Base-by-base conservation (phyloP, 495 filamentous ascomycete species). In the Halenospora varia region DNA sequence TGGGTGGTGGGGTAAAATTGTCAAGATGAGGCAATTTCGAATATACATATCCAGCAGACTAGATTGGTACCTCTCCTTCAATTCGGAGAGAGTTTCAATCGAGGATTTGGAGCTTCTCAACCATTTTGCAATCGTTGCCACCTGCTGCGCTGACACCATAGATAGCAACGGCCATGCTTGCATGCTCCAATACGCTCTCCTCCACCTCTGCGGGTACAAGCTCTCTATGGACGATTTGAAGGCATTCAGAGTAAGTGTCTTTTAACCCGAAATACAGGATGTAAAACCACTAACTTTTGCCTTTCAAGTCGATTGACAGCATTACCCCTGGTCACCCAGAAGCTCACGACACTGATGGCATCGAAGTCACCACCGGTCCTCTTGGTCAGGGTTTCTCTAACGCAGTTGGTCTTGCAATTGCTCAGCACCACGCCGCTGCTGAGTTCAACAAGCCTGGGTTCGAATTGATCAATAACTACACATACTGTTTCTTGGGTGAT, bases 131-230 rank as follows among this genome's bases (percentile, higher is more conserved):
- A 39, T 48, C 10, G 19, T 49, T 49, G 60, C 10, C 50, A 47
- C 46, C 2, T 42, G 3, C 22, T 23, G n/a, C 10, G 24, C 50
- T 62, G 35, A 64, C 29, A 40, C 10, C 22, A 49, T 26, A 48
- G 18, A 64, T 67, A 97, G 93, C 51, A 98, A 98, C 79, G 94
- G 94, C 60, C 94, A 98, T 75, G 94, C 87, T 61, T 98, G 94
- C 81, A 96, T 97, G 92, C 90, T 98, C 55, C 94, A 96, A 73
- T 99, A 99, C 86, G 88, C 94, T 67, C 82, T 99, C 63, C 88
- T 99, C 62, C 94, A 99, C 80, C 81, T 99, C 24, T 95, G 91
- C 77, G 94, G 95, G 72, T 99, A 96, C 73, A 82, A 73, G 51
- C 39, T 97, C 47, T 79, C 83, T 61, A 73, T 99, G 53, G 90